Conservation (phyloP, 2,329 filamentous ascomycete genomes). For the Ilyonectria mors-panacis region DNA sequence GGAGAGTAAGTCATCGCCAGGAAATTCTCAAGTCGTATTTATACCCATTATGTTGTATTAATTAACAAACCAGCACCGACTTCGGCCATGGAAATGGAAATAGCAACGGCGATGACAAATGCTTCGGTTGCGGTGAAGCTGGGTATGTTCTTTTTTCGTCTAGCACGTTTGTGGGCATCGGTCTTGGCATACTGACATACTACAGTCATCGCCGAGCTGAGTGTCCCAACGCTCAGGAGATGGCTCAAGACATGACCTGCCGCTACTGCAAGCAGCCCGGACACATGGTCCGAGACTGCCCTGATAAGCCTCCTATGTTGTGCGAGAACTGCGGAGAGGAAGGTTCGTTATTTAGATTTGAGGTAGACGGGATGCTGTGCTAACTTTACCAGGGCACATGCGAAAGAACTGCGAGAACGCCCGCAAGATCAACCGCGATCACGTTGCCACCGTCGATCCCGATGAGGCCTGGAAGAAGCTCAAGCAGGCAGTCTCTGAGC, state of each 20-base stretch:
- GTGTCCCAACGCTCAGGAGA: conserved; percentile 52
- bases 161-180: background rate
- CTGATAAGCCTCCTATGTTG: conserved; percentile 66
- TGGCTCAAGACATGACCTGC: conserved; percentile 54
- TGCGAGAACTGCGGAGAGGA: conserved; percentile 75
- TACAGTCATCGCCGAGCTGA: conserved; percentile 52
- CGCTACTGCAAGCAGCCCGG: conserved; percentile 65
- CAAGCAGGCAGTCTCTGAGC: conserved; percentile 63
- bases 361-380: background rate
- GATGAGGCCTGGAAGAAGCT: conserved; percentile 74
- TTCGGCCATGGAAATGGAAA: conserved; percentile 15
- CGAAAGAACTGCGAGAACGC: conserved; percentile 70
- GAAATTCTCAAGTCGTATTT: no score
- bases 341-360: conserved; percentile 57
- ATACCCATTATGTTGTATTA: background rate
- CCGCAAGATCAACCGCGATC: conserved; percentile 69
- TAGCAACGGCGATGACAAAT: conserved; percentile 48
- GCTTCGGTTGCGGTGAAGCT: conserved; percentile 56
- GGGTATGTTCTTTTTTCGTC: conserved; percentile 47
- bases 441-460: conserved; percentile 63
- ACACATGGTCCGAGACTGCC: conserved; percentile 74
- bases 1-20: conserved; percentile 5
- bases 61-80: conserved; percentile 18
- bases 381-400: conserved; percentile 65
- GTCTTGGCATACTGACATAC: conserved; percentile 26